Evolutionary conservation across 1,139 yeast species (phyloP), one percentile per base, ranked within the genome.

Genomic region (Magnusiomyces starmeri): DNA sequence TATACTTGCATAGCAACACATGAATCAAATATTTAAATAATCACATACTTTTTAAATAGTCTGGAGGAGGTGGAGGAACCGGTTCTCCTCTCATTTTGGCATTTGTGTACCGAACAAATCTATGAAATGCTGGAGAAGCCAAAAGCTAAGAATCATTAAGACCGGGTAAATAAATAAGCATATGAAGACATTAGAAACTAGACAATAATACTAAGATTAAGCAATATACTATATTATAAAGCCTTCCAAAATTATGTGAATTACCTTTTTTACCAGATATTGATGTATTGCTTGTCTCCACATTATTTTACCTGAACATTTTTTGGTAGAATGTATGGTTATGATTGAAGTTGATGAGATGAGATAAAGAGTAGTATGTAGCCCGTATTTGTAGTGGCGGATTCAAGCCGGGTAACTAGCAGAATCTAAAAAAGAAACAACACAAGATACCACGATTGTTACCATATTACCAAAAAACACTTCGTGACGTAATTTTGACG

Each of bases 221-320:
- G 22, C 34, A 16, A 32, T 20, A 16, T 32, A 32, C 34, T 18
- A 26, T 26, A n/a, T 14, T 22, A n/a, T 3, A 21, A 35, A 43
- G 2, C 7, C 27, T n/a, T 25, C 16, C 14, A 26, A 25, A 26
- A 22, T 25, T 12, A n/a, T n/a, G 26, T n/a, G 43, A 26, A 2
- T n/a, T 43, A 51, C 52, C 46, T 49, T 46, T 22, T 53, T 52
- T 18, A 62, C 65, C 2, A 62, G 55, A 41, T 54, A 60, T 32
- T 56, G 57, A 49, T 62, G 65, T 3, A 60, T 55, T n/a, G 56
- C 49, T 32, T 57, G 57, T 32, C 59, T 59, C 64, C 64, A 62
- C 57, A 59, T 58, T n/a, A n/a, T n/a, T n/a, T n/a, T 32, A 29
- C n/a, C n/a, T n/a, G n/a, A n/a, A n/a, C n/a, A n/a, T n/a, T n/a